Percentiles rank a stretch among this genome's conserved stretches.
These are phyloP conservation scores for Lactarius trivialis DNA, from an alignment of 768 basidiomycete genomes.

Conservation along the genomic window DNA sequence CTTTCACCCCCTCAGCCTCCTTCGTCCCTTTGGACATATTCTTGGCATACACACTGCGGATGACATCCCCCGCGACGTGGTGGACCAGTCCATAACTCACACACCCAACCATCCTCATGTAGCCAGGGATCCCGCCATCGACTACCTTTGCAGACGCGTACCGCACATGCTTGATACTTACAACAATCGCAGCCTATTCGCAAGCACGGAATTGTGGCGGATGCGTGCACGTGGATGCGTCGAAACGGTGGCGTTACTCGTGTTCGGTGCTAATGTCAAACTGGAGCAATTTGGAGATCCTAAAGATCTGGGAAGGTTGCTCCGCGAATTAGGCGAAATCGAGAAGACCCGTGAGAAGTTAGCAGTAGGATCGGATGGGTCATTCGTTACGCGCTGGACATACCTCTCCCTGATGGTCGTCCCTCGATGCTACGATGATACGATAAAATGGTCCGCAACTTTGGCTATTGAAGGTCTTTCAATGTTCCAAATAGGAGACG, in stretches of 20 bases:
- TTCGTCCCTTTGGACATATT: background rate
- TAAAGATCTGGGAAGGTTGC: background rate
- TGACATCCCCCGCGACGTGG: too few species aligned
- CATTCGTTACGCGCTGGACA: background rate
- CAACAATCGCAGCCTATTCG: background rate
- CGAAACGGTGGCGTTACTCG: background rate
- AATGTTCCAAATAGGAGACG: background rate
- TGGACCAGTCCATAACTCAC: too few species aligned
- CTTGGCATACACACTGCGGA: too few species aligned
- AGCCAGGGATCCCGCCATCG: background rate
- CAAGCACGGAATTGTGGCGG: background rate
- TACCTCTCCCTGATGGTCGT: background rate
- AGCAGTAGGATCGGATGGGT: background rate
- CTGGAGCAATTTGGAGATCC: constrained; percentile 8
- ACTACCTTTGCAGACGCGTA: background rate
- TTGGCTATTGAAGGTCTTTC: background rate
- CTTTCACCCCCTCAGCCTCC: background rate
- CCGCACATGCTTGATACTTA: background rate
- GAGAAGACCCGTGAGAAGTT: background rate
- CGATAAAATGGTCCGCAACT: background rate
- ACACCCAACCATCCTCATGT: too few species aligned
- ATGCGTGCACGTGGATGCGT: background rate
- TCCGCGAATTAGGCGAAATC: background rate
- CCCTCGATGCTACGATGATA: background rate
- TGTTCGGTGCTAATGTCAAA: background rate